These are phyloP conservation scores for Phytopythium kandeliae DNA, from an alignment of 352 stramenopile species.

Conservation along the genomic window DNA sequence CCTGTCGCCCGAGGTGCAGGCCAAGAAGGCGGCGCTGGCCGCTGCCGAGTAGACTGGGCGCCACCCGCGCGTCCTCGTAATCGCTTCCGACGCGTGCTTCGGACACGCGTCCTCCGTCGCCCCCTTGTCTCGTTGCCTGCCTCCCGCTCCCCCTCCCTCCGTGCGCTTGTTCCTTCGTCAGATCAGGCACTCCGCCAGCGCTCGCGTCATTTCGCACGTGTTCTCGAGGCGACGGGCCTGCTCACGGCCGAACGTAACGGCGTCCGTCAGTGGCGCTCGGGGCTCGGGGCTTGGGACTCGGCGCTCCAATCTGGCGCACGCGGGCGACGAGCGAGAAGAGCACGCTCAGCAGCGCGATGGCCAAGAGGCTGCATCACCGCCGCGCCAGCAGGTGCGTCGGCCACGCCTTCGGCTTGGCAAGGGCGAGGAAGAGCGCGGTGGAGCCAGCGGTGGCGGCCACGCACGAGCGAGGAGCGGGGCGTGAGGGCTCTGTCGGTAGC, in stretches of 20 bases:
- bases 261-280: not conserved
- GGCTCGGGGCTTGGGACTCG: too few relatives aligned
- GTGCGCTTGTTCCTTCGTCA: not conserved
- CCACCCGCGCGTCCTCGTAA: not conserved
- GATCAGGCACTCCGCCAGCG: too few relatives aligned
- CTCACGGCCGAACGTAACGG: not conserved
- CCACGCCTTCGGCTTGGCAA: conserved; percentile 20
- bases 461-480: too few relatives aligned
- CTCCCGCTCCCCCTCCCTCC: not conserved
- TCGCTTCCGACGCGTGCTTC: not conserved
- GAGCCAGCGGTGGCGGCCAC: conserved; percentile 19
- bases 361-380: too few relatives aligned
- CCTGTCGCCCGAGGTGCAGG: conserved; percentile 95
- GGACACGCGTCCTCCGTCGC: too few relatives aligned
- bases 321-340: conserved; percentile 26
- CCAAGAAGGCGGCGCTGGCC: conserved; percentile 69
- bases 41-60: conserved; percentile 33
- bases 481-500: too few relatives aligned
- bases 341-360: conserved; percentile 28
- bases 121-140: not conserved
- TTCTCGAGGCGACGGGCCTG: conserved; percentile 1
- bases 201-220: not conserved
- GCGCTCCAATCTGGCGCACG: conserved; percentile 20
- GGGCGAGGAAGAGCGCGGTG: conserved; percentile 30
- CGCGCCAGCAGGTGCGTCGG: not conserved